phyloP scores from a whole-genome alignment of 352 stramenopile genomes.

The Vaucheria bursata region DNA sequence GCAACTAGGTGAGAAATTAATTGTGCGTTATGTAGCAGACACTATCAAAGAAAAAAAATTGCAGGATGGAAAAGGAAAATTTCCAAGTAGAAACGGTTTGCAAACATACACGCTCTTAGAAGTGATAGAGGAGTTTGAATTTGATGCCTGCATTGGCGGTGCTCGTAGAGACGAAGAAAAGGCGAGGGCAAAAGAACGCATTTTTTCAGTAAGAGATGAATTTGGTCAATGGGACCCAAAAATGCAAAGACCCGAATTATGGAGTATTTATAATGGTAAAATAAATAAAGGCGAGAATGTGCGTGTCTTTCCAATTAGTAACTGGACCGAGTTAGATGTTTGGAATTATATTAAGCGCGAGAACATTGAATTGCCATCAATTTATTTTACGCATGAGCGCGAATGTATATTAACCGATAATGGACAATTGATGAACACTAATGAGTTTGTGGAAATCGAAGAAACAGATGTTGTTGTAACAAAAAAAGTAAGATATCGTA shows the following conservation, averaged over 20 bases:
- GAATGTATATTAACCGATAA: not conserved
- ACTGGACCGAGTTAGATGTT: not conserved
- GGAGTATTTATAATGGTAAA: not conserved
- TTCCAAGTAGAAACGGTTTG: not conserved
- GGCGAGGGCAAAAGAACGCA: not conserved
- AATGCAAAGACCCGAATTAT: not conserved
- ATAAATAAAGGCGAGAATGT: not conserved
- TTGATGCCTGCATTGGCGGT: not conserved
- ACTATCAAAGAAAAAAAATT: not conserved
- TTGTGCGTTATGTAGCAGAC: not conserved
- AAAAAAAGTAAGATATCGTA: not conserved
- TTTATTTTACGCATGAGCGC: not conserved
- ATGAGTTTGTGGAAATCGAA: not conserved
- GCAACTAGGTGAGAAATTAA: not conserved
- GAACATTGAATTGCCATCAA: not conserved
- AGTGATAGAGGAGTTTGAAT: not conserved
- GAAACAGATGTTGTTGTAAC: not conserved
- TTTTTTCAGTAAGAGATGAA: not conserved
- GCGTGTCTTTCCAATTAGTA: not conserved
- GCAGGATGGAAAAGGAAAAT: not conserved
- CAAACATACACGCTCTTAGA: not conserved
- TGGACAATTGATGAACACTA: not conserved
- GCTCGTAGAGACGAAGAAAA: not conserved
- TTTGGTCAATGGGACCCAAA: constrained; percentile 1
- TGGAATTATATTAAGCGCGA: not conserved